phyloP scores from a whole-genome alignment of 1,284 basidiomycete species.

The Pseudozyma thailandica region DNA sequence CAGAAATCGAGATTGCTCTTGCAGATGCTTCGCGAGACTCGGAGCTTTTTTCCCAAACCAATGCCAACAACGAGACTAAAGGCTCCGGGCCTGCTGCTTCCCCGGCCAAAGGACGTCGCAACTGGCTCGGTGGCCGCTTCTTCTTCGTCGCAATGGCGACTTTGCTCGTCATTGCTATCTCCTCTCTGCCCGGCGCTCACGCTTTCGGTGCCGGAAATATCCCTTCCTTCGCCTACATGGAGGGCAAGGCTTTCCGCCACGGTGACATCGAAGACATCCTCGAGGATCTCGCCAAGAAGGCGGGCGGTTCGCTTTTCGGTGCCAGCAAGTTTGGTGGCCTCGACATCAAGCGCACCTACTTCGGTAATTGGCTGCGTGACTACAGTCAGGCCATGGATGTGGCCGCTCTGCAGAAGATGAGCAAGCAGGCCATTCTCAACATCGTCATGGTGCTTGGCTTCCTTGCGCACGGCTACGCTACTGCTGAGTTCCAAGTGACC shows the following conservation, averaged over 20 bases:
- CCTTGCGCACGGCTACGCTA: slow-evolving; percentile 71
- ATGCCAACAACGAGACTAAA: slow-evolving; percentile 1
- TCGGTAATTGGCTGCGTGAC: slow-evolving; percentile 62
- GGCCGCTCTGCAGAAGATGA: slow-evolving; percentile 72
- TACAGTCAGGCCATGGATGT: slow-evolving; percentile 71
- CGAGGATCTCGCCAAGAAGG: slow-evolving; percentile 56
- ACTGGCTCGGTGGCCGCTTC: slow-evolving; percentile 34
- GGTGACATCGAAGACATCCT: slow-evolving; percentile 62
- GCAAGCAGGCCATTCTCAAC: slow-evolving; percentile 81
- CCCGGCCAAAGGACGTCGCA: slow-evolving; percentile 21
- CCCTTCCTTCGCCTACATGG: slow-evolving; percentile 56
- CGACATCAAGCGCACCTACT: slow-evolving; percentile 66
- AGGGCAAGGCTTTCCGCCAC: slow-evolving; percentile 61
- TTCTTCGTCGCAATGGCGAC: slow-evolving; percentile 42
- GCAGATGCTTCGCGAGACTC: slow-evolving; percentile 38
- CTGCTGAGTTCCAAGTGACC: slow-evolving; percentile 87
- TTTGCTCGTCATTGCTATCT: slow-evolving; percentile 40
- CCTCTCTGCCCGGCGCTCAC: slow-evolving; percentile 39
- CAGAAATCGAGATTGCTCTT: slow-evolving; percentile 37
- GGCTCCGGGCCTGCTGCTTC: not conserved
- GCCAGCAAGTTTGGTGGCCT: slow-evolving; percentile 62
- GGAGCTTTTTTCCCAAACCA: slow-evolving; percentile 6
- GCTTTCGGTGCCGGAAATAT: slow-evolving; percentile 64
- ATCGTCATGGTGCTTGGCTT: slow-evolving; percentile 76
- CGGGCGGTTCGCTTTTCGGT: slow-evolving; percentile 49